These are phyloP conservation scores for Ophiobolus disseminans DNA, from an alignment of 2,329 filamentous ascomycete species.

Conservation along the genomic window DNA sequence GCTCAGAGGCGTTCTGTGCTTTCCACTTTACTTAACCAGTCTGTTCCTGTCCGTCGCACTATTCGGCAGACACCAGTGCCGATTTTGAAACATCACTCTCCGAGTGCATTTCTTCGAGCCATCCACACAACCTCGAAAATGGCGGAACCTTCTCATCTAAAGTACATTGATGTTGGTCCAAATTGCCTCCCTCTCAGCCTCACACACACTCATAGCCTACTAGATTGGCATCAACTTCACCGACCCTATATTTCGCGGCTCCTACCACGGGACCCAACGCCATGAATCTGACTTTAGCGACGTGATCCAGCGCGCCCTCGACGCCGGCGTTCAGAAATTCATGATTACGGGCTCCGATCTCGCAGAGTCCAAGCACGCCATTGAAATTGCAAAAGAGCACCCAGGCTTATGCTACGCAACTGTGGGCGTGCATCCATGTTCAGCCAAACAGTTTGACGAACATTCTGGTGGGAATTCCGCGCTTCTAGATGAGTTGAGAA, in stretches of 20 bases:
- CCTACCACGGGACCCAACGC: constrained; percentile 79
- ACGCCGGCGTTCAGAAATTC: constrained; percentile 84
- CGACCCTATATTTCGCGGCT: constrained; percentile 86
- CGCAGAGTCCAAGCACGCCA: constrained; percentile 74
- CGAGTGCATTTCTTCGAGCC: background rate
- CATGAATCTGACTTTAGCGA: constrained; percentile 77
- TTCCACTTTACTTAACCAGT: too few species aligned
- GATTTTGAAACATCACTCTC: background rate
- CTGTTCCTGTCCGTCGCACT: too few species aligned
- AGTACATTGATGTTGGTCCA: constrained; percentile 55
- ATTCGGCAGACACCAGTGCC: background rate
- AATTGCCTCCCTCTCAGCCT: constrained; percentile 16
- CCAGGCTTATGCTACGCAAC: constrained; percentile 86
- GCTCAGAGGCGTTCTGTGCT: background rate
- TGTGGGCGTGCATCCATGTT: constrained; percentile 92
- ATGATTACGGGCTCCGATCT: constrained; percentile 94
- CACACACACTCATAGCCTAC: constrained; percentile 13
- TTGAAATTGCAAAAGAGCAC: constrained; percentile 75
- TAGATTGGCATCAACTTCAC: constrained; percentile 94
- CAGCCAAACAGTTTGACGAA: constrained; percentile 76
- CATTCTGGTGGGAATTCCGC: constrained; percentile 64
- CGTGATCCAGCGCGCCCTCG: constrained; percentile 78
- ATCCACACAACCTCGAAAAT: constrained; percentile 9
- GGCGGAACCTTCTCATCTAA: constrained; percentile 22
- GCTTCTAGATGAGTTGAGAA: constrained; percentile 65